A percentile compares a stretch with the other conserved stretches of the same genome.
phyloP scores from a whole-genome alignment of 768 basidiomycete genomes.

The Pholiota conissans region DNA sequence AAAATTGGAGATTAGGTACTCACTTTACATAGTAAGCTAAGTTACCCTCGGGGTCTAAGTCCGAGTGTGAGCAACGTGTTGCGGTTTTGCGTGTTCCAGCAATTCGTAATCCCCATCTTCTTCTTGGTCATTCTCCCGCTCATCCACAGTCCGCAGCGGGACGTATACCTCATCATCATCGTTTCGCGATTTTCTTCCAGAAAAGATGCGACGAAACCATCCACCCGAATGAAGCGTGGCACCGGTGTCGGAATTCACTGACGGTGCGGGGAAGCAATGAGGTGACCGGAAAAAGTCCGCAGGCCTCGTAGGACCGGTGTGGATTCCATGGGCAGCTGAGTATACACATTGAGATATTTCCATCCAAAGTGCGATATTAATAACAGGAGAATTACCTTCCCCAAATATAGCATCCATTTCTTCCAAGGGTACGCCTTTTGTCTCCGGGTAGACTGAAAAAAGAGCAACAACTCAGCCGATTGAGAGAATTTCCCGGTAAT shows the following conservation, averaged over 20 bases:
- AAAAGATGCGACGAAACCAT: neutral
- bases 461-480: conserved; percentile 5
- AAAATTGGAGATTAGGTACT: neutral
- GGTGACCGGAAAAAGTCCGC: neutral
- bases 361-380: neutral
- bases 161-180: neutral
- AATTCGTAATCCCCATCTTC: neutral
- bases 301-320: neutral
- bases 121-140: neutral
- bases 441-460: conserved; percentile 76
- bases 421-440: conserved; percentile 83
- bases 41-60: neutral
- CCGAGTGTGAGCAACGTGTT: neutral
- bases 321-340: neutral
- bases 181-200: neutral
- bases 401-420: conserved; percentile 93
- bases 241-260: neutral
- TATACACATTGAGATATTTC: neutral
- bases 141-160: neutral
- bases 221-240: neutral
- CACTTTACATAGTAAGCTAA: neutral
- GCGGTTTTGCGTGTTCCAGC: neutral
- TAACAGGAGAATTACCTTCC: conserved; percentile 51
- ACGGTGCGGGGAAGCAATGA: neutral
- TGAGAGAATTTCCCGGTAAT: neutral